Evolutionary conservation across 257 asterid species (phyloP).

Genomic region (Jacaranda copaia): DNA sequence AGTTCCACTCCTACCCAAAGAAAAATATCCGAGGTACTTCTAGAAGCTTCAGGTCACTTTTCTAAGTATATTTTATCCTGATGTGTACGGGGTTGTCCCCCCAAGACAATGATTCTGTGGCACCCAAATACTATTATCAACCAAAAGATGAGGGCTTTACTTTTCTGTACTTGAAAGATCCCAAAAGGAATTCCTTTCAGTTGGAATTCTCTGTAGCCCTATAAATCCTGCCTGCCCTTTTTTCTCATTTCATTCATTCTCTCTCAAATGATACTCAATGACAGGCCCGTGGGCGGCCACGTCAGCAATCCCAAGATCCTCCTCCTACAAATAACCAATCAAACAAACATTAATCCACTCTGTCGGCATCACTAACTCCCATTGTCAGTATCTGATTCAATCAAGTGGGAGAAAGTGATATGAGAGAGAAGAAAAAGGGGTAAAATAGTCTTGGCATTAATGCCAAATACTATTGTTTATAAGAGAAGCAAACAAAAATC

Average conservation of each 20-base stretch:
- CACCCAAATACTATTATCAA: slow-evolving; percentile 5
- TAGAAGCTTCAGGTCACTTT: slow-evolving; percentile 34
- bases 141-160: slow-evolving; percentile 22
- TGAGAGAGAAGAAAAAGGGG: slow-evolving; percentile 28
- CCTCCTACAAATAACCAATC: background rate
- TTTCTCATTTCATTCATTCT: background rate
- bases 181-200: slow-evolving; percentile 5
- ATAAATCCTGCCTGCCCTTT: background rate
- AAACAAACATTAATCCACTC: slow-evolving; percentile 9
- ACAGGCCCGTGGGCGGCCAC: slow-evolving; percentile 28
- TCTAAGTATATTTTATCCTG: slow-evolving; percentile 24
- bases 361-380: slow-evolving; percentile 21
- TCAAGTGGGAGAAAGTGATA: slow-evolving; percentile 32
- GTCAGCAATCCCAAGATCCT: slow-evolving; percentile 30
- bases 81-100: slow-evolving; percentile 41
- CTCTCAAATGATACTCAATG: background rate
- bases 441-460: slow-evolving; percentile 4
- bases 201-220: slow-evolving; percentile 8
- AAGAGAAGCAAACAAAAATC: slow-evolving; percentile 29
- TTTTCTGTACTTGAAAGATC: slow-evolving; percentile 6
- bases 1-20: too few relatives aligned
- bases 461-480: slow-evolving; percentile 22
- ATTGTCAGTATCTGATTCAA: slow-evolving; percentile 26
- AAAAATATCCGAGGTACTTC: background rate
- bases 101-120: slow-evolving; percentile 45